Evolutionary conservation across 2,329 filamentous ascomycete species (phyloP).

Genomic region (Mycosphaerella sp.): DNA sequence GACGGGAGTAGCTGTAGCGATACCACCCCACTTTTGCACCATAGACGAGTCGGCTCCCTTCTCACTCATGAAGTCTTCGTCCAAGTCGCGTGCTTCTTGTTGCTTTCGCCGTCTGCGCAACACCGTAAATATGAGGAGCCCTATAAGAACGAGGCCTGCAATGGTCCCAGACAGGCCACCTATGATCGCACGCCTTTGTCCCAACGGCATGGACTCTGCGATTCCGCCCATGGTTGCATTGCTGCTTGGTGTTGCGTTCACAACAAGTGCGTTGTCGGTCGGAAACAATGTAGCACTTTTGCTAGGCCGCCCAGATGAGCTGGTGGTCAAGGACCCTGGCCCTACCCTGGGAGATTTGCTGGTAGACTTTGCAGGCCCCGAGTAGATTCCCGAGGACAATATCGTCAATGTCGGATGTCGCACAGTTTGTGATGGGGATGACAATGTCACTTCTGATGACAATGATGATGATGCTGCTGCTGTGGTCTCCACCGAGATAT

Average conservation of each 20-base stretch:
- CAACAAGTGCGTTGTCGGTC: background rate
- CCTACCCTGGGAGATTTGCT: conserved; percentile 5
- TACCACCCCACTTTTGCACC: conserved; percentile 6
- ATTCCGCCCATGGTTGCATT: conserved; percentile 12
- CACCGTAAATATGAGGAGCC: conserved; percentile 25
- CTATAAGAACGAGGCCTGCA: conserved; percentile 28
- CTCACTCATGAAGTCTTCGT: conserved; percentile 12
- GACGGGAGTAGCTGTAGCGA: conserved; percentile 6
- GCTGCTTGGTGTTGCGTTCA: background rate
- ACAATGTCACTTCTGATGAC: background rate
- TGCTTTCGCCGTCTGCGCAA: conserved; percentile 23
- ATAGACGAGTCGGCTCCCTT: conserved; percentile 10
- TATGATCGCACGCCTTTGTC: conserved; percentile 27
- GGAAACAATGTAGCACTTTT: background rate
- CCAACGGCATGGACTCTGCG: conserved; percentile 4
- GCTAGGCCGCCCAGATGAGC: background rate
- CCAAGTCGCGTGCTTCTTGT: conserved; percentile 10
- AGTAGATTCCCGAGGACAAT: conserved; percentile 1
- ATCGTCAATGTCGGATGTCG: background rate
- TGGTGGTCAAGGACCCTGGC: background rate
- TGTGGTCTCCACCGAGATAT: background rate
- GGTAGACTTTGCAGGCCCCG: conserved; percentile 3
- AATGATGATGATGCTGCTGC: background rate
- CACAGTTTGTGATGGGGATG: background rate
- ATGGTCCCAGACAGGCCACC: conserved; percentile 31